Conservation (phyloP, 441 rosid species). For the Syzygium syzygioides region DNA sequence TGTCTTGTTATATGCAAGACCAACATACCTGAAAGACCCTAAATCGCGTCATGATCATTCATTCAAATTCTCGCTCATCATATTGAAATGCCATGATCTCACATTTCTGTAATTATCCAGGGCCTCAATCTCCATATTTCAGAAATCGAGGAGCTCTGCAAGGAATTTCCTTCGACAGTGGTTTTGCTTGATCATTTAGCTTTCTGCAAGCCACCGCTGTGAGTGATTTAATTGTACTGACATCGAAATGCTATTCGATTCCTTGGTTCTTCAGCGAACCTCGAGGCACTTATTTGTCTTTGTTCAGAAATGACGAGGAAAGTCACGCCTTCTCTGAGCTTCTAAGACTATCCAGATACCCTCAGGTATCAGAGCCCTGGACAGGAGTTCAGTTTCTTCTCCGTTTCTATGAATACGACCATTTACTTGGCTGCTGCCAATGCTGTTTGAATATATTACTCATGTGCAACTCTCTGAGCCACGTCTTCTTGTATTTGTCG, state of each 20-base stretch:
- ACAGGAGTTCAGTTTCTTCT: not conserved
- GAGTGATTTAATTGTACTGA: conserved; percentile 9
- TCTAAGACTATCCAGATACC: conserved; percentile 66
- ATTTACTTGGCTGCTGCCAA: not conserved
- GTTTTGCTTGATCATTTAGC: conserved; percentile 83
- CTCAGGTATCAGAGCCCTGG: conserved; percentile 40
- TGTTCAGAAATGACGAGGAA: conserved; percentile 66
- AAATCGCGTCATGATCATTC: not conserved
- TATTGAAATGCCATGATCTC: not conserved
- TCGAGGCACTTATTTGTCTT: not conserved
- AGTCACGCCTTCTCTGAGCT: conserved; percentile 49
- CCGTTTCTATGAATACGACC: not conserved
- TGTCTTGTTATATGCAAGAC: not conserved
- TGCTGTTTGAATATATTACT: not conserved
- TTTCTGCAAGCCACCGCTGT: conserved; percentile 83
- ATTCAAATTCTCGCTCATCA: not conserved
- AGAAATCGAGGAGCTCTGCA: conserved; percentile 78
- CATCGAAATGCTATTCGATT: not conserved
- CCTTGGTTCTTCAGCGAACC: not conserved
- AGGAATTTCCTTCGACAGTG: conserved; percentile 65
- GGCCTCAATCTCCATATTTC: conserved; percentile 70
- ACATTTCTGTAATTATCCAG: conserved; percentile 30
- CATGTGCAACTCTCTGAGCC: not conserved
- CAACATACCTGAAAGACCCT: not conserved
- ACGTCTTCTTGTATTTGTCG: not conserved